Base-by-base conservation (phyloP, 108 stramenopile species). In the Pseudonitzschia pungens region DNA sequence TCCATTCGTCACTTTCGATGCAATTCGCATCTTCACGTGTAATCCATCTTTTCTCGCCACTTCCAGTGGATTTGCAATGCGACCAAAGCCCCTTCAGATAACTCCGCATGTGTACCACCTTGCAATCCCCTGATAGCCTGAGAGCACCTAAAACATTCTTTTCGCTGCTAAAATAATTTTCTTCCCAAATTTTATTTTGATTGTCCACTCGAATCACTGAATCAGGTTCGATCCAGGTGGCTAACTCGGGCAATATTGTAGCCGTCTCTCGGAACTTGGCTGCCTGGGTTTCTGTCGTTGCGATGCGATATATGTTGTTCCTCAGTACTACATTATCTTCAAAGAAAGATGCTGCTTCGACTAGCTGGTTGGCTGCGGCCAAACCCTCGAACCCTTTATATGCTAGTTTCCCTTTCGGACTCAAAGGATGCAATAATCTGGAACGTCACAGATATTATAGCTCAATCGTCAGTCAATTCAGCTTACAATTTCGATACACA, bases 341-440 rank as follows among this genome's bases (percentile, higher is more conserved):
- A 40, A 83, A 73, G 15, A 67, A 57, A 15, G 67, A 51, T 14
- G 90, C 86, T 21, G 45, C 56, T 28, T 86, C 40, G 42, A 94
- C 33, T 11, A 94, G 74, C 33, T 59, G 58, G 71, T 81, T 84
- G 11, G 87, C 80, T 0, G 82, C 66, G 16, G 81, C 72, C 18
- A 95, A 71, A 16, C 88, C 91, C 55, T 88, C 78, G 24, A 90
- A n/a, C 27, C 94, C 94, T 55, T 76, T 72, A 68, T 85, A 78
- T 15, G 89, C 86, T 22, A 95, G 58, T 69, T 95, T 95, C 8
- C 94, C 94, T 31, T 77, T 77, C 26, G 93, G 93, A 20, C 85
- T 89, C 55, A 94, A 80, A 2, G 93, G 93, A 75, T 94, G 93
- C 22, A 91, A 41, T 59, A 94, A 74, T 66, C 92, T 90, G 29